Evolutionary conservation across 106 monocot genomes (phyloP).

Genomic region (Dactylorhiza incarnata): DNA sequence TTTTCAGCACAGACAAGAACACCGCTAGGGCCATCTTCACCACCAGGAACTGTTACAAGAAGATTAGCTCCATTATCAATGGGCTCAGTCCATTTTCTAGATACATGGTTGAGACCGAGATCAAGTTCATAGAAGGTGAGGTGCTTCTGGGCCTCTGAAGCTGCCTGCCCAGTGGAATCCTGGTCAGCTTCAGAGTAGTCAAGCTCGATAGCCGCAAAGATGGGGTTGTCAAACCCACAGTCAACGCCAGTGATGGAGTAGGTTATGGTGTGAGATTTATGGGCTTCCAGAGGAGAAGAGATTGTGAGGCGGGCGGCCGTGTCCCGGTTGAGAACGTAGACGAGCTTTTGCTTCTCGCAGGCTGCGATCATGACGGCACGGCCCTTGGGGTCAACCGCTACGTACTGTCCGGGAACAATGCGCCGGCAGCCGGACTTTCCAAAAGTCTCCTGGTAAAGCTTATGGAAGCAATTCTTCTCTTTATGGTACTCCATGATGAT

Average conservation of each 20-base stretch:
- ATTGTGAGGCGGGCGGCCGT: conserved; percentile 83
- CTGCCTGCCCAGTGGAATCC: conserved; percentile 79
- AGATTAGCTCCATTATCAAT: conserved; percentile 92
- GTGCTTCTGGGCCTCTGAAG: conserved; percentile 87
- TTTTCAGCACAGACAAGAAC: conserved; percentile 96
- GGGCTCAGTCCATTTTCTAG: conserved; percentile 85
- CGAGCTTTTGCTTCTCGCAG: conserved; percentile 97
- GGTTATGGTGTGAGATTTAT: conserved; percentile 81
- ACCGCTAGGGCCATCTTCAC: conserved; percentile 91
- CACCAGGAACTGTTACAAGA: conserved; percentile 87
- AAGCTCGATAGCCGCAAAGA: conserved; percentile 92
- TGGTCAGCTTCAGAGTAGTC: conserved; percentile 93
- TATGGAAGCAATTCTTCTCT: conserved; percentile 61
- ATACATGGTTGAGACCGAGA: conserved; percentile 89
- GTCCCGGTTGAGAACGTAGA: conserved; percentile 94
- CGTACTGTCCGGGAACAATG: conserved; percentile 88
- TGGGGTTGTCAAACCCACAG: conserved; percentile 92
- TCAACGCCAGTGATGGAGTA: conserved; percentile 74
- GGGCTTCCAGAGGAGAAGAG: conserved; percentile 91
- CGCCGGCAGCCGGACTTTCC: conserved; percentile 98
- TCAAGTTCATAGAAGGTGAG: conserved; percentile 99
- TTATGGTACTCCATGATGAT: conserved; percentile 89
- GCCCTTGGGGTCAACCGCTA: conserved; percentile 95
- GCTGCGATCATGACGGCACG: conserved; percentile 94
- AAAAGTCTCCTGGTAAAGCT: conserved; percentile 97